These are phyloP conservation scores for Cicer cuneatum DNA, from an alignment of 306 rosid genomes.

Conservation along the genomic window DNA sequence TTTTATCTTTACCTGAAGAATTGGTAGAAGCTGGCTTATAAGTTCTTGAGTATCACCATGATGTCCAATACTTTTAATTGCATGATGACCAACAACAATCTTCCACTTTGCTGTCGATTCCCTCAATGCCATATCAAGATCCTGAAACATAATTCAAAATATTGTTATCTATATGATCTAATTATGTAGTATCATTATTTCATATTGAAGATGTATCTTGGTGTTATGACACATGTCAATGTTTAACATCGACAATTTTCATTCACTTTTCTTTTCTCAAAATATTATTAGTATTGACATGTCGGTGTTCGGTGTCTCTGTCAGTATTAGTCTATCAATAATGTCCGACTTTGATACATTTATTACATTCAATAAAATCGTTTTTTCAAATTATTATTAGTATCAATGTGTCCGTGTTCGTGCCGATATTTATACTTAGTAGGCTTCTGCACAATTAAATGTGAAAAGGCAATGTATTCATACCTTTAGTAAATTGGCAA, in stretches of 20 bases:
- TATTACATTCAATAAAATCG: too few relatives aligned
- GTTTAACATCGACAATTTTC: neutral
- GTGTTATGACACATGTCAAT: neutral
- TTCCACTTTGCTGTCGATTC: slow-evolving; percentile 54
- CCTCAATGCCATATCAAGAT: slow-evolving; percentile 45
- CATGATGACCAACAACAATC: slow-evolving; percentile 61
- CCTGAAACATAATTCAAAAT: slow-evolving; percentile 41
- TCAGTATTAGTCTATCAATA: neutral
- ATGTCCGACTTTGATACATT: neutral
- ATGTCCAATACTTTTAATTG: slow-evolving; percentile 57
- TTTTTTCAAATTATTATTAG: too few relatives aligned
- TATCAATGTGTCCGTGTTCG: too few relatives aligned
- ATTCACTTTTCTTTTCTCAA: neutral
- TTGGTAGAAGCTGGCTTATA: slow-evolving; percentile 51
- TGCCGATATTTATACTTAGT: neutral
- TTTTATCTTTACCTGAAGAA: slow-evolving; percentile 46
- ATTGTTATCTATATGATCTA: neutral
- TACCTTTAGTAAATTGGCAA: slow-evolving; percentile 53
- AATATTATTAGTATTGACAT: neutral
- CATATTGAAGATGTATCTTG: neutral
- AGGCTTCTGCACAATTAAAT: neutral
- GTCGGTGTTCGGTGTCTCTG: neutral
- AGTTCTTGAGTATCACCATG: slow-evolving; percentile 62
- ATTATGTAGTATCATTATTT: neutral
- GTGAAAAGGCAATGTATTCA: neutral